Conservation (phyloP, 2,329 filamentous ascomycete species). For the Phoma sp. region DNA sequence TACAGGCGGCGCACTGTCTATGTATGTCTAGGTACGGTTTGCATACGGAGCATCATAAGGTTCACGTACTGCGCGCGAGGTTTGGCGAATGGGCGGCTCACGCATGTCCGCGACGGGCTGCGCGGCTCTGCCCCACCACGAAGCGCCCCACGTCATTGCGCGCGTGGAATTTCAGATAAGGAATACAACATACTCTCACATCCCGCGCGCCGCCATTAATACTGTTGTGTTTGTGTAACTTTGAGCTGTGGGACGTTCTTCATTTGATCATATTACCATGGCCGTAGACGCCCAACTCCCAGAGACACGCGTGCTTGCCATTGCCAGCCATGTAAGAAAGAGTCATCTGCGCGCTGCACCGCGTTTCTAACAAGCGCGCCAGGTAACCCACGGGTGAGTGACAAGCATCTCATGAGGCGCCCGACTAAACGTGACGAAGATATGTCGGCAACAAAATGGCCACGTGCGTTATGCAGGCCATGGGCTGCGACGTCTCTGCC, state of each 20-base stretch:
- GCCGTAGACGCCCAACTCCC: conserved; percentile 55
- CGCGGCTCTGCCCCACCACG: conserved; percentile 34
- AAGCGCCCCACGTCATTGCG: conserved; percentile 41
- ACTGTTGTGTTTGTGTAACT: background rate
- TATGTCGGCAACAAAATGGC: conserved; percentile 98
- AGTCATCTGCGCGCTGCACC: conserved; percentile 28
- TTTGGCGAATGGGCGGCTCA: conserved; percentile 25
- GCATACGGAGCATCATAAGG: conserved; percentile 21
- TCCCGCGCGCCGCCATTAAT: background rate
- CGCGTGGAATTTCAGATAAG: conserved; percentile 42
- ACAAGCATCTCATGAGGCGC: background rate
- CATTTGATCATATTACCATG: conserved; percentile 21
- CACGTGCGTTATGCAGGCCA: conserved; percentile 88
- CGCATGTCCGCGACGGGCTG: conserved; percentile 21
- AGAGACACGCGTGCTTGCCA: conserved; percentile 76
- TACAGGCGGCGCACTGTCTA: conserved; percentile 30
- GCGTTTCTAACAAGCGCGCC: conserved; percentile 15
- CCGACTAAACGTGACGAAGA: conserved; percentile 59
- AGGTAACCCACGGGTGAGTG: conserved; percentile 78
- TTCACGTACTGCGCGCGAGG: conserved; percentile 1
- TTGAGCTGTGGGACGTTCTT: background rate
- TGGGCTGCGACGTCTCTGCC: conserved; percentile 92
- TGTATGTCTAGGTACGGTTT: conserved; percentile 19
- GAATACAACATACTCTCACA: conserved; percentile 33
- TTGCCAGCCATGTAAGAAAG: conserved; percentile 93